Evolutionary conservation across 352 stramenopile genomes (phyloP).

Genomic region (Elongisporangium prolatum): DNA sequence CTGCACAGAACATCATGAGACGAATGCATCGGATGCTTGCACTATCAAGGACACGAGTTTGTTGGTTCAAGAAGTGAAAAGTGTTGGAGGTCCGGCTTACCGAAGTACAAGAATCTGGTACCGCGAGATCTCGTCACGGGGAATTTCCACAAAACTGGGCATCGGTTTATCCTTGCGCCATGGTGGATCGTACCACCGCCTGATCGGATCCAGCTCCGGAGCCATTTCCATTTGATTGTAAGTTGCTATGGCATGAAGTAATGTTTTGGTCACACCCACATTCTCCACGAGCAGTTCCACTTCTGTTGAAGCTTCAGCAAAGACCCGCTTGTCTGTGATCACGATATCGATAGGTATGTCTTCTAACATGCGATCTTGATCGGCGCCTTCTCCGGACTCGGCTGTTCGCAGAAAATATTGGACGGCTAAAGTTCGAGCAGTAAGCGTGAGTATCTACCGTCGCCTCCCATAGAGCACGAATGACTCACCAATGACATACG

Average conservation of each 20-base stretch:
- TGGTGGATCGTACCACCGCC: slow-evolving; percentile 51
- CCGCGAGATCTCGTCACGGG: slow-evolving; percentile 35
- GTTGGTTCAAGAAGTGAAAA: neutral
- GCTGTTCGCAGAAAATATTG: slow-evolving; percentile 68
- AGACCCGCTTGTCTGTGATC: slow-evolving; percentile 46
- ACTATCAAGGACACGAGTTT: neutral
- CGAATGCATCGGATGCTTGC: slow-evolving; percentile 58
- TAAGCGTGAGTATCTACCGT: neutral
- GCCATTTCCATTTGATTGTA: slow-evolving; percentile 38
- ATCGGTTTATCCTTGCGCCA: slow-evolving; percentile 47
- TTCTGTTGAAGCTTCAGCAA: slow-evolving; percentile 67
- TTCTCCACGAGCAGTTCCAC: slow-evolving; percentile 67
- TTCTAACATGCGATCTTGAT: slow-evolving; percentile 41
- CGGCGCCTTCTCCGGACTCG: slow-evolving; percentile 57
- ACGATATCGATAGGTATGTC: slow-evolving; percentile 46
- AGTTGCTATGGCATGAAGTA: slow-evolving; percentile 36
- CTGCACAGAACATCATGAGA: slow-evolving; percentile 51
- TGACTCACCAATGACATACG: slow-evolving; percentile 32
- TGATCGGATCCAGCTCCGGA: slow-evolving; percentile 49
- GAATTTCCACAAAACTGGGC: slow-evolving; percentile 37
- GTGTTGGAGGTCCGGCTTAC: slow-evolving; percentile 2
- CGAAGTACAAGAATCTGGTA: slow-evolving; percentile 54
- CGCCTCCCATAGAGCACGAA: neutral
- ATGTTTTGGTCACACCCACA: slow-evolving; percentile 29
- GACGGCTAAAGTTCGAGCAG: slow-evolving; percentile 18